Evolutionary conservation across 805 yeast genomes (phyloP).

Genomic region (Kodamaea kaohsiungensis): DNA sequence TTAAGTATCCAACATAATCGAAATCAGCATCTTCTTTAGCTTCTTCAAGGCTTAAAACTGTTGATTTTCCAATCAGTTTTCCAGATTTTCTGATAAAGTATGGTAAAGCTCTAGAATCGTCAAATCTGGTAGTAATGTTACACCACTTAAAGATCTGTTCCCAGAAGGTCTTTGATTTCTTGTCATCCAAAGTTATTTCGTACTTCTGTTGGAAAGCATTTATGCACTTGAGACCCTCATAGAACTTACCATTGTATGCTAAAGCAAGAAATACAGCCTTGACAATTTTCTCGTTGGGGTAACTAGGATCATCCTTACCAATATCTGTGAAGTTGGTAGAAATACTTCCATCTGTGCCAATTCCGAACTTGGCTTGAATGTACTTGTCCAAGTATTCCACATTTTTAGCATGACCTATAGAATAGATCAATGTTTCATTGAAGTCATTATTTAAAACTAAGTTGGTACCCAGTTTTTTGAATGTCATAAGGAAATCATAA

Average conservation of each 20-base stretch:
- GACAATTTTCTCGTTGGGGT: constrained; percentile 27
- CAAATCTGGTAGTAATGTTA: constrained; percentile 32
- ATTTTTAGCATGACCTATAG: constrained; percentile 31
- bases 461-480: constrained; percentile 7
- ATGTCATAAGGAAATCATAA: constrained; percentile 22
- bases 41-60: constrained; percentile 20
- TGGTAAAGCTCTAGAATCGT: constrained; percentile 27
- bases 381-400: constrained; percentile 22
- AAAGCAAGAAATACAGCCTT: constrained; percentile 33
- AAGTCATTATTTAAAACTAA: constrained; percentile 22
- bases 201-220: constrained; percentile 37
- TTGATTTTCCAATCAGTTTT: constrained; percentile 11
- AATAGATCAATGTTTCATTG: constrained; percentile 29
- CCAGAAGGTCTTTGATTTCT: constrained; percentile 32
- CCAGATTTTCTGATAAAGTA: constrained; percentile 21
- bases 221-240: constrained; percentile 33
- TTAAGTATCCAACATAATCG: constrained; percentile 39
- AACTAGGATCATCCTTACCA: constrained; percentile 17
- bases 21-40: constrained; percentile 35
- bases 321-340: constrained; percentile 2
- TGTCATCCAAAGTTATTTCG: constrained; percentile 19
- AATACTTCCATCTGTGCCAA: constrained; percentile 24
- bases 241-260: constrained; percentile 33
- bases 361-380: constrained; percentile 35
- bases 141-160: constrained; percentile 39